Percentiles rank a stretch among this genome's conserved stretches.
These are phyloP conservation scores for Euphorbia peplus DNA, from an alignment of 345 rosid species.

Conservation along the genomic window DNA sequence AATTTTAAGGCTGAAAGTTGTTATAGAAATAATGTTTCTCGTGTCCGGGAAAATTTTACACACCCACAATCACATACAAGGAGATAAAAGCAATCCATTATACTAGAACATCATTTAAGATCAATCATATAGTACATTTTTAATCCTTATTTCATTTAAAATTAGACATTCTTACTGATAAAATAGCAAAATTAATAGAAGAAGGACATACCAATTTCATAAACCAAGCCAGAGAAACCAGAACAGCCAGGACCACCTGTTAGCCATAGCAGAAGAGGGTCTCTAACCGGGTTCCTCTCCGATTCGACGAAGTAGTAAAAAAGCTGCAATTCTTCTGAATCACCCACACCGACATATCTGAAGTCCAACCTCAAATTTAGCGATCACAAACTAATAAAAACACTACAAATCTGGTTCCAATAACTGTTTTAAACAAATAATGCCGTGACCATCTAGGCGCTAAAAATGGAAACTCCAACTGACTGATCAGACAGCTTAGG, in stretches of 20 bases:
- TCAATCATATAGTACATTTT: neutral
- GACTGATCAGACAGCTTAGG: no score
- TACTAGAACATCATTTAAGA: neutral
- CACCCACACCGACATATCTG: constrained; percentile 23
- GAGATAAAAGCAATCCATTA: neutral
- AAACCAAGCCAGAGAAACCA: constrained; percentile 15
- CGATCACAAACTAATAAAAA: no score
- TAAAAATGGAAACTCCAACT: no score
- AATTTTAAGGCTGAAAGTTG: no score
- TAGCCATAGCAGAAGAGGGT: constrained; percentile 23
- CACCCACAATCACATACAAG: neutral
- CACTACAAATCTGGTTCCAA: no score
- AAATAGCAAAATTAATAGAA: neutral
- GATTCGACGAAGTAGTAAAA: constrained; percentile 23
- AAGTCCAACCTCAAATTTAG: no score
- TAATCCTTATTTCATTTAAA: no score
- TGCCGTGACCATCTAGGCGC: no score
- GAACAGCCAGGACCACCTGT: constrained; percentile 30
- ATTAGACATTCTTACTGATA: no score
- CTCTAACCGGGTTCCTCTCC: constrained; percentile 17
- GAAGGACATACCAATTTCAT: constrained; percentile 12
- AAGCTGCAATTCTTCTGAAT: constrained; percentile 7
- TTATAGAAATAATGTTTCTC: no score
- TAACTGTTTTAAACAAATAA: no score
- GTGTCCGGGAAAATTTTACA: no score